Base-by-base conservation (phyloP, 164 flowering plant species). In the Cinnamomum micranthum region DNA sequence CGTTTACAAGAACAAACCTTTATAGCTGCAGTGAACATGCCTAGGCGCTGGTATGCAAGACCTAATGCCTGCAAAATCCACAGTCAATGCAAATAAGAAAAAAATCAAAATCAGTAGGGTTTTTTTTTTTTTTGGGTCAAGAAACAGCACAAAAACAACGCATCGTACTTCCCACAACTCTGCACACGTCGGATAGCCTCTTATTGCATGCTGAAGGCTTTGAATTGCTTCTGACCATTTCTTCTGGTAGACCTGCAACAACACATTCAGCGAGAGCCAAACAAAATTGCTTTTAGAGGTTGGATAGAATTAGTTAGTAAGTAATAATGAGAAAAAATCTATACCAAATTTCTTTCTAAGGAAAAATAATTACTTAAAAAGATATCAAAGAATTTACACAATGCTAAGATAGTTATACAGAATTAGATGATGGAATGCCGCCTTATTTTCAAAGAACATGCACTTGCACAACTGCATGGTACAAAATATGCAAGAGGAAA, bases 11-110 rank as follows among this genome's bases (percentile, higher is more conserved):
- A 20, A 27, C 23, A 10, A 50, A 93, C 99, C 97, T 93, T 95
- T 33, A 91, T 75, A 58, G 99, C 92, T 22, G 99, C 98, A 73
- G 95, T 92, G 67, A 88, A 86, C 98, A 94, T 95, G 79, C 98
- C 98, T 77, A 95, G 78, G 68, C 91, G 89, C 71, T 92, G 97
- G 75, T 95, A 95, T 35, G 98, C 94, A 85, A 91, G 89, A 68
- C 98, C 99, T 51, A 95, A 80, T 33, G 97, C 88, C 99, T 95
- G 77, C 35, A 69, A 72, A 69, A 72, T 20, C 22, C n/a, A 69
- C 31, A 71, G 64, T 24, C 59, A 24, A 66, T 67, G 22, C 47
- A 17, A 23, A n/a, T 25, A 35, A 58, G 35, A 24, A 24, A 71
- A n/a, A 69, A 11, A 27, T 63, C n/a, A n/a, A 69, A 11, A 35